These are phyloP conservation scores for Rhodotorula graminis DNA, from an alignment of 768 basidiomycete species.

Conservation along the genomic window DNA sequence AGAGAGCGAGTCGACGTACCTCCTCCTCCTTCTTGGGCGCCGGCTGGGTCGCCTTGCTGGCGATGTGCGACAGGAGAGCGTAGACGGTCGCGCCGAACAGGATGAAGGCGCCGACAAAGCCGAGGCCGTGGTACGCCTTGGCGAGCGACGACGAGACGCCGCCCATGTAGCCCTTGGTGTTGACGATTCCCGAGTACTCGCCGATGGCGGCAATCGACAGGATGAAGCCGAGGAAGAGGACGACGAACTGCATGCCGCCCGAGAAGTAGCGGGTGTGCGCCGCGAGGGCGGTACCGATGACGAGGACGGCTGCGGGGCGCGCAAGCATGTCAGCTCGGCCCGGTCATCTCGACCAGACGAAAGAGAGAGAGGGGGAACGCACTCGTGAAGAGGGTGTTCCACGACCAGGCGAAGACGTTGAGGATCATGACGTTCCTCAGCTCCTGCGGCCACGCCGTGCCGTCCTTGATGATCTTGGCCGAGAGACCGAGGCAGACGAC, in stretches of 20 bases:
- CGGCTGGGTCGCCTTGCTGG: not conserved
- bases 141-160: not conserved
- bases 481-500: conserved; percentile 12
- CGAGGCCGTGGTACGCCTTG: conserved; percentile 2
- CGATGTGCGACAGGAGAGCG: not conserved
- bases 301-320: not conserved
- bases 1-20: not conserved
- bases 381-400: not conserved
- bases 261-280: not conserved
- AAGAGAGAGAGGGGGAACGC: no score
- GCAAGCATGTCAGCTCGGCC: not conserved
- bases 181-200: not conserved
- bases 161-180: not conserved
- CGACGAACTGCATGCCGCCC: not conserved
- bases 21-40: conserved; percentile 1
- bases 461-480: not conserved
- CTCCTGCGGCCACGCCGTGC: not conserved
- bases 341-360: no score
- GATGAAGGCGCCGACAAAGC: not conserved
- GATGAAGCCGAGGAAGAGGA: conserved; percentile 15
- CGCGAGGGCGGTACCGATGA: not conserved
- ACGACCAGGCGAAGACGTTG: not conserved
- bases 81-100: not conserved
- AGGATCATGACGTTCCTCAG: not conserved
- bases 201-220: not conserved